A percentile compares a stretch with the other conserved stretches of the same genome.
These are phyloP conservation scores for Hemileccinum rubropunctum DNA, from an alignment of 768 basidiomycete genomes.

Conservation along the genomic window DNA sequence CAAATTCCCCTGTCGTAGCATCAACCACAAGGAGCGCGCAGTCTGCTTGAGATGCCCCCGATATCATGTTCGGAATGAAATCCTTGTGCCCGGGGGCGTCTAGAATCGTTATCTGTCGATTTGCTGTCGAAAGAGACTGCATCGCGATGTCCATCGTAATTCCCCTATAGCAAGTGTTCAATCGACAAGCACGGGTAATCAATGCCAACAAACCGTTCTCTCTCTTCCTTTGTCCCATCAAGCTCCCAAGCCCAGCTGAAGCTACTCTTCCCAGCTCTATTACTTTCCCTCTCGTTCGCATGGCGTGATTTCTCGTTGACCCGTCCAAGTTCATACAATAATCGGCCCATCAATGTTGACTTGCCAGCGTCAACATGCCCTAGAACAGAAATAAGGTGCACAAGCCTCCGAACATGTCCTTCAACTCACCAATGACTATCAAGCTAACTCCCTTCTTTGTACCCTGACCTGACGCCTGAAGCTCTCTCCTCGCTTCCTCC, in stretches of 20 bases:
- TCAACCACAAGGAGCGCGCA: constrained; percentile 93
- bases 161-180: constrained; percentile 52
- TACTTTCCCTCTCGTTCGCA: constrained; percentile 87
- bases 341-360: constrained; percentile 93
- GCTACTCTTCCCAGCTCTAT: constrained; percentile 87
- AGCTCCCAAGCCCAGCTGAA: constrained; percentile 99
- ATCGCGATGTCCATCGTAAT: constrained; percentile 97
- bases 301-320: constrained; percentile 81
- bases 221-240: constrained; percentile 89
- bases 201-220: constrained; percentile 66
- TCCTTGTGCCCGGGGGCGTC: constrained; percentile 98
- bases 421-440: constrained; percentile 80
- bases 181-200: constrained; percentile 1
- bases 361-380: constrained; percentile 99
- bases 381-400: constrained; percentile 31
- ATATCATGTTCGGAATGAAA: constrained; percentile 99
- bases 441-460: constrained; percentile 75
- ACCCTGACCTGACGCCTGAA: constrained; percentile 46
- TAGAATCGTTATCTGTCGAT: constrained; percentile 84
- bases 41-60: constrained; percentile 95
- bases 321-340: constrained; percentile 89
- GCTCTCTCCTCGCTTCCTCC: constrained; percentile 64
- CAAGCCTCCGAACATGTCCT: neutral
- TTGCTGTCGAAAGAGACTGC: constrained; percentile 69
- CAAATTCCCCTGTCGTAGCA: constrained; percentile 87